Evolutionary conservation across 805 yeast species (phyloP).

Genomic region (Myxozyma melibiosi): DNA sequence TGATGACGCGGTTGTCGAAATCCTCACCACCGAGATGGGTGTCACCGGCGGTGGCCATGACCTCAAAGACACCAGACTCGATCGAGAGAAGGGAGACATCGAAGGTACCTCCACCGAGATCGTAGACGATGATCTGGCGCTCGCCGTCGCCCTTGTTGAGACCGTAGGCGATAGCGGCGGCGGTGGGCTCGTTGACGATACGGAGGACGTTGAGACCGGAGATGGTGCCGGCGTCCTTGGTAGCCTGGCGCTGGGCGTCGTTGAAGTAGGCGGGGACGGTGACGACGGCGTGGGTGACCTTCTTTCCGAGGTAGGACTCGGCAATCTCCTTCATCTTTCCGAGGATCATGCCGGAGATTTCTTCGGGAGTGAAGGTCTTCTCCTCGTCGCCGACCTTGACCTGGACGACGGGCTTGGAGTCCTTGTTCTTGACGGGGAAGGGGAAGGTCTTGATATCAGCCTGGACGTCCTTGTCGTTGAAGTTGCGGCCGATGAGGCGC

Average conservation of each 20-base stretch:
- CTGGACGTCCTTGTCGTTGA: conserved; percentile 74
- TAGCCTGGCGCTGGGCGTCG: conserved; percentile 97
- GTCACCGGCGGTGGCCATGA: conserved; percentile 90
- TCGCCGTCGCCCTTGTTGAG: conserved; percentile 64
- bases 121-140: conserved; percentile 85
- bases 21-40: conserved; percentile 98
- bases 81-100: conserved; percentile 92
- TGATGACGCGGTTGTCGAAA: conserved; percentile 94
- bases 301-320: conserved; percentile 82
- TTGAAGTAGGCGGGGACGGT: conserved; percentile 97
- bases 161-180: conserved; percentile 99
- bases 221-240: conserved; percentile 96
- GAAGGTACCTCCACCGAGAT: conserved; percentile 98
- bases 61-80: conserved; percentile 96
- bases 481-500: conserved; percentile 87
- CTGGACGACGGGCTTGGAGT: conserved; percentile 80
- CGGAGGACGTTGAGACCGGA: conserved; percentile 94
- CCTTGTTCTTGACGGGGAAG: conserved; percentile 71
- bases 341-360: conserved; percentile 89
- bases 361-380: conserved; percentile 91
- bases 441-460: conserved; percentile 87
- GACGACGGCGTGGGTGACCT: conserved; percentile 88
- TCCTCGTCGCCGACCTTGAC: conserved; percentile 85
- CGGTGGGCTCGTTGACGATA: conserved; percentile 96
- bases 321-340: conserved; percentile 93